Conservation (phyloP, 2,329 filamentous ascomycete species). For the Pseudodiploospora longispora region DNA sequence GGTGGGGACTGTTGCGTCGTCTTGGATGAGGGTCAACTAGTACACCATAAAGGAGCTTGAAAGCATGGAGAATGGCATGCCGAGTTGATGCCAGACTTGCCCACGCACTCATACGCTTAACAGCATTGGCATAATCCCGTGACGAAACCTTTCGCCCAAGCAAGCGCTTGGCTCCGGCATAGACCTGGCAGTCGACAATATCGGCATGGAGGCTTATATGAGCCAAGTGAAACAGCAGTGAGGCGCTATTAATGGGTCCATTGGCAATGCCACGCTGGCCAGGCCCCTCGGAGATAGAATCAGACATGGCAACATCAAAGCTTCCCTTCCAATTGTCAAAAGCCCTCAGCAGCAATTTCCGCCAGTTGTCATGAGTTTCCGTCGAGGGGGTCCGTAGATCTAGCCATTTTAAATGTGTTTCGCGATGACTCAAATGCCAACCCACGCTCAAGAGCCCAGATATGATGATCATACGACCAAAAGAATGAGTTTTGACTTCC, state of each 20-base stretch:
- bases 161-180: slow-evolving; percentile 68
- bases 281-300: slow-evolving; percentile 26
- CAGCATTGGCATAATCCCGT: slow-evolving; percentile 65
- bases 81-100: slow-evolving; percentile 65
- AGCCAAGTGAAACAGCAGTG: slow-evolving; percentile 75
- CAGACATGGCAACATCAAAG: slow-evolving; percentile 61
- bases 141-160: slow-evolving; percentile 72
- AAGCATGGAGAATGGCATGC: slow-evolving; percentile 76
- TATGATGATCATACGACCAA: slow-evolving; percentile 86
- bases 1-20: slow-evolving; percentile 12
- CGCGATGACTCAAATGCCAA: slow-evolving; percentile 84
- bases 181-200: slow-evolving; percentile 84
- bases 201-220: slow-evolving; percentile 87
- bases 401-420: slow-evolving; percentile 75
- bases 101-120: slow-evolving; percentile 72
- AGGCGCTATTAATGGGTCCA: slow-evolving; percentile 67
- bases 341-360: slow-evolving; percentile 64
- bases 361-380: slow-evolving; percentile 65
- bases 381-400: slow-evolving; percentile 55
- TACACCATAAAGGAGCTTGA: slow-evolving; percentile 72
- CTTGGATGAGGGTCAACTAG: slow-evolving; percentile 46
- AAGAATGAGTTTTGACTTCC: slow-evolving; percentile 75
- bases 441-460: slow-evolving; percentile 82
- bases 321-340: slow-evolving; percentile 84
- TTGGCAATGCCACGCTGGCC: slow-evolving; percentile 39